A percentile compares a stretch with the other conserved stretches of the same genome.
Evolutionary conservation across 768 basidiomycete species (phyloP).

Genomic region (Tricholoma flavovirens): DNA sequence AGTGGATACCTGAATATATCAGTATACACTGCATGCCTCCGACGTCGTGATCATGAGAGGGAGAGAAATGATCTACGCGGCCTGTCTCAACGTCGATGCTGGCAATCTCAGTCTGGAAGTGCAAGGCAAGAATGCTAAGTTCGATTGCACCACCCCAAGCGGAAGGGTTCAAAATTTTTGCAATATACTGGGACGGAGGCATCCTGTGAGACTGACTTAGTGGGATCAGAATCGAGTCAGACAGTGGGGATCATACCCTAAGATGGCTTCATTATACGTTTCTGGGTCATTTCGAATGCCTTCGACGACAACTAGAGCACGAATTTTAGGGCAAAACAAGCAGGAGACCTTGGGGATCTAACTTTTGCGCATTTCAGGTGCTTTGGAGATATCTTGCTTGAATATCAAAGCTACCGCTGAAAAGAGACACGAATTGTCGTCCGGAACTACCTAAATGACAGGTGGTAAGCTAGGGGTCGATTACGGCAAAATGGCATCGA

Average conservation of each 20-base stretch:
- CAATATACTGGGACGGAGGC: conserved; percentile 67
- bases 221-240: neutral
- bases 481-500: neutral
- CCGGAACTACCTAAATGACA: conserved; percentile 59
- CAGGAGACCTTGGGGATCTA: conserved; percentile 15
- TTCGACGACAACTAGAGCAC: conserved; percentile 66
- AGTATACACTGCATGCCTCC: conserved; percentile 54
- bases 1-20: conserved; percentile 96
- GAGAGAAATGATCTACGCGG: conserved; percentile 75
- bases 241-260: conserved; percentile 53
- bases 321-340: conserved; percentile 1
- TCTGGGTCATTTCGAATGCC: conserved; percentile 67
- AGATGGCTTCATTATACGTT: conserved; percentile 78
- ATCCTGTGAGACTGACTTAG: conserved; percentile 22
- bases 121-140: conserved; percentile 74
- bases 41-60: conserved; percentile 37
- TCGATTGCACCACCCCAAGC: conserved; percentile 98
- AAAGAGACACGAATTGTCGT: conserved; percentile 96
- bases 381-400: conserved; percentile 73
- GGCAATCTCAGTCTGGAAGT: conserved; percentile 82
- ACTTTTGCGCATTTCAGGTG: conserved; percentile 71
- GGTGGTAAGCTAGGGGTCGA: neutral
- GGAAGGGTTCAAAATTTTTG: conserved; percentile 69
- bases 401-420: conserved; percentile 82
- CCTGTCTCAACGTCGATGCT: conserved; percentile 92